Evolutionary conservation across 345 rosid genomes (phyloP).

Genomic region (Firmiana major): DNA sequence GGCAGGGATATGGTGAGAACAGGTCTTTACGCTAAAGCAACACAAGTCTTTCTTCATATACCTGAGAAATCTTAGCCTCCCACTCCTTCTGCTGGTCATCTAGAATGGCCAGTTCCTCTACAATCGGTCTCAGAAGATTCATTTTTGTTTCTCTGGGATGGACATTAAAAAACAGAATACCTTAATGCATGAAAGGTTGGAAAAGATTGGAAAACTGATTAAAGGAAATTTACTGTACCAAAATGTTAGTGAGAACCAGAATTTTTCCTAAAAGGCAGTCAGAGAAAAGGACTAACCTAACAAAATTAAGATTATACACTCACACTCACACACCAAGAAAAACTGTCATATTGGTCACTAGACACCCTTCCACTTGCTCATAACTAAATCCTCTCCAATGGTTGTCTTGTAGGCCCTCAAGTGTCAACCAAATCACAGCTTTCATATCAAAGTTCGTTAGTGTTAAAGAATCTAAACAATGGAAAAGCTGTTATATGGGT

Average conservation of each 20-base stretch:
- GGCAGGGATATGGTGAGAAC: slow-evolving; percentile 22
- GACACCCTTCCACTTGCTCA: not conserved
- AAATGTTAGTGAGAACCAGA: not conserved
- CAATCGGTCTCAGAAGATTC: slow-evolving; percentile 45
- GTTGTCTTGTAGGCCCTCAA: not conserved
- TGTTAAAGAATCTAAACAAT: not conserved
- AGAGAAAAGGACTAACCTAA: not conserved
- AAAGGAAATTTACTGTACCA: not conserved
- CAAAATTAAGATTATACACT: not conserved
- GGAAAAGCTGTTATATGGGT: not conserved
- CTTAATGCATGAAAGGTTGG: not conserved
- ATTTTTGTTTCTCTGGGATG: slow-evolving; percentile 59
- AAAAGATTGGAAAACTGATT: not conserved
- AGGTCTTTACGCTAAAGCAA: slow-evolving; percentile 1
- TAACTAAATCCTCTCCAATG: not conserved
- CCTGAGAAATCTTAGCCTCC: slow-evolving; percentile 70
- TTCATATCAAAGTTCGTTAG: not conserved
- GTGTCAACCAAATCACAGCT: not conserved
- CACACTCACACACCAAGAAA: not conserved
- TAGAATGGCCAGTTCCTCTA: slow-evolving; percentile 60
- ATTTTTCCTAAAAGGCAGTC: not conserved
- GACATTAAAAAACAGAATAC: slow-evolving; percentile 13
- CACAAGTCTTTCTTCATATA: slow-evolving; percentile 21
- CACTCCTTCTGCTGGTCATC: slow-evolving; percentile 62
- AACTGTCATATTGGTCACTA: not conserved